Percentiles rank a stretch among this genome's conserved stretches.
Conservation (phyloP, 2,329 filamentous ascomycete genomes). For the Apiospora aurea region DNA sequence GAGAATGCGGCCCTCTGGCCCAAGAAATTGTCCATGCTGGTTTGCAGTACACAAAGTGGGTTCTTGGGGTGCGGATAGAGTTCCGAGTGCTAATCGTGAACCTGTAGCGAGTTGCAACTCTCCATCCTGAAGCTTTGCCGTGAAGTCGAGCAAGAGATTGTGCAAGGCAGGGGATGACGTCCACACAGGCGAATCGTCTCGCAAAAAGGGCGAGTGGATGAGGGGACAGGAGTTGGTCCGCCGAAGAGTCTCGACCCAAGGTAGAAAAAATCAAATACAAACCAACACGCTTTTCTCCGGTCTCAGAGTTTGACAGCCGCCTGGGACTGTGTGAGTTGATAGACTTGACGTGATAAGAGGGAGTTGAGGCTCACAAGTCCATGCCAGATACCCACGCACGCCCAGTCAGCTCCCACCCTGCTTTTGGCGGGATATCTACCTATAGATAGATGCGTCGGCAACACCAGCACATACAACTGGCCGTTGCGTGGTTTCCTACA, state of each 20-base stretch:
- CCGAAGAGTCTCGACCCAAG: background rate
- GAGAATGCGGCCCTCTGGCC: background rate
- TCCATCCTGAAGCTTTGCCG: background rate
- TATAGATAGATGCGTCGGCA: background rate
- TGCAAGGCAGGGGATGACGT: background rate
- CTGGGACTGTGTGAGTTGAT: slow-evolving; percentile 1
- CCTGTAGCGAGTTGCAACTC: background rate
- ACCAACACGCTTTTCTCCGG: background rate
- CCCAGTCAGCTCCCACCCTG: background rate
- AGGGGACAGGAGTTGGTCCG: background rate
- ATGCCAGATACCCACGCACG: background rate
- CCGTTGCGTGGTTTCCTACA: background rate
- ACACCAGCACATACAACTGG: background rate
- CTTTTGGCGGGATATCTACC: background rate
- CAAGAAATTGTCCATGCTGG: background rate
- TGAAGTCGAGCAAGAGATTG: background rate
- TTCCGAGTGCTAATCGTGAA: slow-evolving; percentile 13
- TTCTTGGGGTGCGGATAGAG: background rate
- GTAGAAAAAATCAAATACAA: background rate
- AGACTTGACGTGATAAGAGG: slow-evolving; percentile 4
- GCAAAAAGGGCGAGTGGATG: background rate
- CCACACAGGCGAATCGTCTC: background rate
- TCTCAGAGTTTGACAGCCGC: background rate
- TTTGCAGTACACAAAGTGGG: background rate
- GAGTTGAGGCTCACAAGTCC: slow-evolving; percentile 19